phyloP scores from a whole-genome alignment of 2,329 filamentous ascomycete species.

The Calonectria hongkongensis region DNA sequence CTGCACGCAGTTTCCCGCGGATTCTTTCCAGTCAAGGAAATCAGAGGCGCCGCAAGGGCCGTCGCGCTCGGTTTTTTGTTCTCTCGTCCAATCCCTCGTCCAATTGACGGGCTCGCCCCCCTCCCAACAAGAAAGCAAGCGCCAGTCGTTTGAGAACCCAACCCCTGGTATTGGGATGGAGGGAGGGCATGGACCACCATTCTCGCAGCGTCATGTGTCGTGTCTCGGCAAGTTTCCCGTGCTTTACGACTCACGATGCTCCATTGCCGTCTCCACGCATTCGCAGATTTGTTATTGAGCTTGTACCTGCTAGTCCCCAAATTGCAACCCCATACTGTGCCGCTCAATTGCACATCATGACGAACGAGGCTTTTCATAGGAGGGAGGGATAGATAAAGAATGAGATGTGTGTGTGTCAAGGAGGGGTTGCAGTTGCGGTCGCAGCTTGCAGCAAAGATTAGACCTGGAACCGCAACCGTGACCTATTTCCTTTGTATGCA shows the following conservation, averaged over 20 bases:
- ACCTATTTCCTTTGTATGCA: background rate
- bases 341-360: conserved; percentile 11
- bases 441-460: conserved; percentile 11
- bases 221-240: conserved; percentile 43
- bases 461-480: background rate
- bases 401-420: conserved; percentile 3
- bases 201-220: conserved; percentile 46
- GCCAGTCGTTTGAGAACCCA: conserved; percentile 26
- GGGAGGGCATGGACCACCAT: conserved; percentile 32
- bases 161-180: conserved; percentile 6
- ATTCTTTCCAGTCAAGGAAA: conserved; percentile 27
- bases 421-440: conserved; percentile 25
- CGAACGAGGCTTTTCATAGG: conserved; percentile 28
- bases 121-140: conserved; percentile 35
- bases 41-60: conserved; percentile 29
- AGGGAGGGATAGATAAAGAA: conserved; percentile 14
- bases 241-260: conserved; percentile 38
- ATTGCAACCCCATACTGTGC: conserved; percentile 33
- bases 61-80: conserved; percentile 1
- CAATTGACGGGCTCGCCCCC: conserved; percentile 9
- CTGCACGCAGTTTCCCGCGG: conserved; percentile 32
- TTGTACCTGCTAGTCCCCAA: conserved; percentile 22
- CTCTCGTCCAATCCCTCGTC: conserved; percentile 43
- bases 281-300: conserved; percentile 2
- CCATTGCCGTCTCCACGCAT: conserved; percentile 24